A percentile compares a stretch with the other conserved stretches of the same genome.
phyloP scores from a whole-genome alignment of 1,284 basidiomycete species.

The Fomitiporia mediterranea region DNA sequence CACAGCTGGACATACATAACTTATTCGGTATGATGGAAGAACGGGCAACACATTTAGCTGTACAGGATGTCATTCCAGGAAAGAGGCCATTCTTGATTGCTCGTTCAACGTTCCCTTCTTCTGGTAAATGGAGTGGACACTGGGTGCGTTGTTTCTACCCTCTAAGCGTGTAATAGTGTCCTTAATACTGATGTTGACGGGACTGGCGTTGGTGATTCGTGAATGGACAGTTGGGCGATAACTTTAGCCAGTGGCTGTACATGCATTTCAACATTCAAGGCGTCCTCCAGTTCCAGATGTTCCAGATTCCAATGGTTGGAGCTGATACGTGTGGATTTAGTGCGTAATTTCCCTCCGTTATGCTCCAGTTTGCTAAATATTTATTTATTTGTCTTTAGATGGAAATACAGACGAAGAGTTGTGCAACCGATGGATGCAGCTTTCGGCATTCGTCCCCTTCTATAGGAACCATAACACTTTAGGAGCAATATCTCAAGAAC shows the following conservation, averaged over 20 bases:
- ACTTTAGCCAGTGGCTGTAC: conserved; percentile 65
- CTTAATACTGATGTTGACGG: background rate
- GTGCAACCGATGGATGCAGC: conserved; percentile 78
- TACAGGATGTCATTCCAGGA: conserved; percentile 46
- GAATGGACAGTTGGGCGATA: conserved; percentile 74
- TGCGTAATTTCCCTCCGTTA: conserved; percentile 31
- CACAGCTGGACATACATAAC: conserved; percentile 61
- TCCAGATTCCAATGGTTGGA: conserved; percentile 74
- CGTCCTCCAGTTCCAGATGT: conserved; percentile 71
- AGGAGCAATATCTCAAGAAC: conserved; percentile 64
- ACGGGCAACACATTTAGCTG: conserved; percentile 51
- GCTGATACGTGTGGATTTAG: conserved; percentile 67
- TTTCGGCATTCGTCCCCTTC: conserved; percentile 72
- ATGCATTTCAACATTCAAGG: conserved; percentile 58
- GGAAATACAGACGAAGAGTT: conserved; percentile 77
- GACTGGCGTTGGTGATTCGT: too few species aligned
- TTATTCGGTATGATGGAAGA: conserved; percentile 65
- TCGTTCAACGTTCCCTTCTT: conserved; percentile 61
- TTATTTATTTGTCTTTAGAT: conserved; percentile 31
- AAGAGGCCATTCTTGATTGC: conserved; percentile 64
- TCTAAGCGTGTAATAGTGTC: too few species aligned
- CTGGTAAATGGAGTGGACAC: conserved; percentile 54
- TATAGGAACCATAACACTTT: conserved; percentile 65
- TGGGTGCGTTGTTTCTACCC: conserved; percentile 21
- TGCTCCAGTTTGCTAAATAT: too few species aligned